Evolutionary conservation across 768 basidiomycete genomes (phyloP).

Genomic region (Pulveroboletus ravenelii): DNA sequence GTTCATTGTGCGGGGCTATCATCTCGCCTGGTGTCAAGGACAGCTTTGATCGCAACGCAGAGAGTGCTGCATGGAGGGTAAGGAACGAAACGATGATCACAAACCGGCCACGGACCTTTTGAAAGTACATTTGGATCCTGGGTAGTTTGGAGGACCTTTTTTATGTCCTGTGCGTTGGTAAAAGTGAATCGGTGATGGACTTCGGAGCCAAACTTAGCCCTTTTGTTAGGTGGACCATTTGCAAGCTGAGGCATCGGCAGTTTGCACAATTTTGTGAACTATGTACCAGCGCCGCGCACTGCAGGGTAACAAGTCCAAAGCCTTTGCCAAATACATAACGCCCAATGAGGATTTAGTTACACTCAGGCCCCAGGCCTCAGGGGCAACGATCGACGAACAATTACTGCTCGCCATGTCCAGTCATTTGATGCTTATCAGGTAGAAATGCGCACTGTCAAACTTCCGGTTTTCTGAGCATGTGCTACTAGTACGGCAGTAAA

Average conservation of each 20-base stretch:
- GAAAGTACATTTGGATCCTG: slow-evolving; percentile 14
- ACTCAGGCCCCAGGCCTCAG: no score
- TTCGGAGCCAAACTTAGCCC: slow-evolving; percentile 15
- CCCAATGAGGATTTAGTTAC: no score
- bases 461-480: no score
- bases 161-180: slow-evolving; percentile 21
- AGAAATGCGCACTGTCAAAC: no score
- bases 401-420: no score
- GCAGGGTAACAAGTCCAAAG: no score
- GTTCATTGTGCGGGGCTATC: slow-evolving; percentile 52
- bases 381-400: no score
- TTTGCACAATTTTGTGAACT: not conserved
- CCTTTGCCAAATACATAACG: no score
- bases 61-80: slow-evolving; percentile 34
- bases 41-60: slow-evolving; percentile 51
- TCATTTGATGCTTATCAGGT: no score
- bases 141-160: slow-evolving; percentile 9
- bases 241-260: slow-evolving; percentile 15
- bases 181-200: slow-evolving; percentile 12
- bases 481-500: no score
- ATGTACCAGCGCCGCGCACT: not conserved
- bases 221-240: slow-evolving; percentile 19
- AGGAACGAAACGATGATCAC: not conserved
- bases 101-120: slow-evolving; percentile 18
- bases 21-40: slow-evolving; percentile 47